phyloP scores from a whole-genome alignment of 2,329 filamentous ascomycete species.

The Diaporthe australafricana region DNA sequence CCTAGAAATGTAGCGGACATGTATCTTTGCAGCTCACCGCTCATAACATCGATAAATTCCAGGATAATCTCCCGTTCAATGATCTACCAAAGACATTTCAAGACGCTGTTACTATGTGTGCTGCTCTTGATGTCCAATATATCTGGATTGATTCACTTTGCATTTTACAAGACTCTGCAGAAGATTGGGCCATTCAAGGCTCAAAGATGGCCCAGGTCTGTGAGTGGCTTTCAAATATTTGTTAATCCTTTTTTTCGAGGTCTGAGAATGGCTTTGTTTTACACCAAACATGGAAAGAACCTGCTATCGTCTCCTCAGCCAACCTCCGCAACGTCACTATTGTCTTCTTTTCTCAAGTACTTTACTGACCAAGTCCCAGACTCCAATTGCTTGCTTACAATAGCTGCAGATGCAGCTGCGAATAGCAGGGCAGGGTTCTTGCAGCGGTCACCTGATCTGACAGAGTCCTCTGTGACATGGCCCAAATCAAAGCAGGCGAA shows the following conservation, averaged over 20 bases:
- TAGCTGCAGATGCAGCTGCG: neutral
- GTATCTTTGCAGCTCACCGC: neutral
- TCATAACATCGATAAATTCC: neutral
- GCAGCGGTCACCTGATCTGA: neutral
- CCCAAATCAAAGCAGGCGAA: neutral
- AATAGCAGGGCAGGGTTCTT: neutral
- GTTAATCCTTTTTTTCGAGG: fast-evolving
- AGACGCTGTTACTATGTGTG: neutral
- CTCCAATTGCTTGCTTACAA: neutral
- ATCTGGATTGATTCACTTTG: conserved; percentile 12
- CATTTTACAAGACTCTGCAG: conserved; percentile 6
- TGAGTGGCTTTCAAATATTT: neutral
- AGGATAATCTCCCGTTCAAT: neutral
- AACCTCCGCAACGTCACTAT: too few relatives aligned
- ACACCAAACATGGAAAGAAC: too few relatives aligned
- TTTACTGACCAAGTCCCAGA: neutral
- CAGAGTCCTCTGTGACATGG: neutral
- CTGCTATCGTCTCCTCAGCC: neutral
- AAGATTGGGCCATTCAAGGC: neutral
- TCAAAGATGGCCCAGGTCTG: neutral
- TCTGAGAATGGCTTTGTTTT: neutral
- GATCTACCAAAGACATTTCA: neutral
- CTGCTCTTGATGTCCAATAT: neutral
- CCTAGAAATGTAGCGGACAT: too few relatives aligned
- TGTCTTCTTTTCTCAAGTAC: neutral